Percentiles rank a stretch among this genome's conserved stretches.
phyloP scores from a whole-genome alignment of 2,329 filamentous ascomycete genomes.

The Diaporthe sp. region DNA sequence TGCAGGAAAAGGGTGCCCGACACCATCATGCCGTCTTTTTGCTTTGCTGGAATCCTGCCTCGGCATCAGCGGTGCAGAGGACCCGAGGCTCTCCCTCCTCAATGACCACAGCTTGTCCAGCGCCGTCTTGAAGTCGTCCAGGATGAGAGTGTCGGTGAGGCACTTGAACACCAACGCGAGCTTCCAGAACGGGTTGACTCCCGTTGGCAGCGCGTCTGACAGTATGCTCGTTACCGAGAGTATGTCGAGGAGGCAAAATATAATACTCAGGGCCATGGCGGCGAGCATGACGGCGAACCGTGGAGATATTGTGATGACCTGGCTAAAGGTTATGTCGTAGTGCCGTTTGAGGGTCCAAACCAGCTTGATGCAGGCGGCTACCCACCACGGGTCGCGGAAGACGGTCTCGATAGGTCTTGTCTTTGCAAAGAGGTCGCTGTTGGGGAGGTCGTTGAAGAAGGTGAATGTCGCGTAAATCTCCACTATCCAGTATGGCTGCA shows the following conservation, averaged over 20 bases:
- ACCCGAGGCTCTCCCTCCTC: slow-evolving; percentile 18
- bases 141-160: slow-evolving; percentile 74
- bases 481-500: slow-evolving; percentile 74
- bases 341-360: slow-evolving; percentile 74
- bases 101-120: slow-evolving; percentile 52
- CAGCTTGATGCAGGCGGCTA: slow-evolving; percentile 71
- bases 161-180: slow-evolving; percentile 76
- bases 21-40: slow-evolving; percentile 24
- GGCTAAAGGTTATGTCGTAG: slow-evolving; percentile 70
- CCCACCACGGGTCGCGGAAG: slow-evolving; percentile 74
- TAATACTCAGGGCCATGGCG: slow-evolving; percentile 72
- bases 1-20: slow-evolving; percentile 1
- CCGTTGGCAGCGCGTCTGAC: slow-evolving; percentile 50
- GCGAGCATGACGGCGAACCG: slow-evolving; percentile 74
- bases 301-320: slow-evolving; percentile 72
- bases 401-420: slow-evolving; percentile 37
- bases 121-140: slow-evolving; percentile 77
- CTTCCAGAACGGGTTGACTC: slow-evolving; percentile 76
- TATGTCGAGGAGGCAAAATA: slow-evolving; percentile 74
- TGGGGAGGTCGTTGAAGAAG: slow-evolving; percentile 60
- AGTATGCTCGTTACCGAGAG: slow-evolving; percentile 69
- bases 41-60: not conserved
- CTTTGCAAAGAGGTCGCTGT: slow-evolving; percentile 28
- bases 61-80: not conserved
- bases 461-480: slow-evolving; percentile 77